A percentile compares a stretch with the other conserved stretches of the same genome.
phyloP scores from a whole-genome alignment of 192 early-diverging fungal genomes.

The Gaertneriomyces semiglobifer region DNA sequence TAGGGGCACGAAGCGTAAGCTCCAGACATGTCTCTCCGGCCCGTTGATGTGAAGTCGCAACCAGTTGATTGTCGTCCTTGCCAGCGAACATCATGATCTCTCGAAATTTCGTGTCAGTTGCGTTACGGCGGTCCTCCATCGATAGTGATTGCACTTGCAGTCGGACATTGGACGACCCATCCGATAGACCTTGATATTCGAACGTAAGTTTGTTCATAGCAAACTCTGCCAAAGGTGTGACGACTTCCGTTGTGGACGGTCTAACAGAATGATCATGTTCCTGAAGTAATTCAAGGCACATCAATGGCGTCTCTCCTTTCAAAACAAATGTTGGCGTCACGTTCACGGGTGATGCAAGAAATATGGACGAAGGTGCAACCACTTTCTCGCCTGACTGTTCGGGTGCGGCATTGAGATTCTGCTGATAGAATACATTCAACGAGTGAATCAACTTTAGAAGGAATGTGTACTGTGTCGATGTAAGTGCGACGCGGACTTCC shows the following conservation, averaged over 20 bases:
- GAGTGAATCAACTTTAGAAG: constrained; percentile 64
- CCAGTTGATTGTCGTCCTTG: constrained; percentile 60
- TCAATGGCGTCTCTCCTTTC: too few species aligned
- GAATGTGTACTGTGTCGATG: constrained; percentile 79
- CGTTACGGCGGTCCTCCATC: constrained; percentile 75
- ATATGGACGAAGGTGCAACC: too few species aligned
- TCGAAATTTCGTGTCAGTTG: constrained; percentile 72
- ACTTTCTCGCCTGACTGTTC: too few species aligned
- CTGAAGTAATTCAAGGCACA: too few species aligned
- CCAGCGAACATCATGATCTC: constrained; percentile 76
- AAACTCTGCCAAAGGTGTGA: constrained; percentile 16
- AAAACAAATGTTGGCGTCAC: too few species aligned
- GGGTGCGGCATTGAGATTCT: too few species aligned
- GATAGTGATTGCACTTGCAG: constrained; percentile 66
- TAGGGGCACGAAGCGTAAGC: constrained; percentile 77
- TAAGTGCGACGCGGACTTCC: constrained; percentile 74
- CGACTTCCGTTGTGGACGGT: not conserved
- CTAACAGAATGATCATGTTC: not conserved
- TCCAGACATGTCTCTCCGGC: constrained; percentile 50
- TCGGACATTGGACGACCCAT: constrained; percentile 60
- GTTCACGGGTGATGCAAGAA: too few species aligned
- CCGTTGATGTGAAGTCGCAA: constrained; percentile 40
- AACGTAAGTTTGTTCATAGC: constrained; percentile 2
- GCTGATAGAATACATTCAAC: constrained; percentile 16
- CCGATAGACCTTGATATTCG: constrained; percentile 1